Conservation (phyloP, 148 eudicot species). For the Cornus florida region DNA sequence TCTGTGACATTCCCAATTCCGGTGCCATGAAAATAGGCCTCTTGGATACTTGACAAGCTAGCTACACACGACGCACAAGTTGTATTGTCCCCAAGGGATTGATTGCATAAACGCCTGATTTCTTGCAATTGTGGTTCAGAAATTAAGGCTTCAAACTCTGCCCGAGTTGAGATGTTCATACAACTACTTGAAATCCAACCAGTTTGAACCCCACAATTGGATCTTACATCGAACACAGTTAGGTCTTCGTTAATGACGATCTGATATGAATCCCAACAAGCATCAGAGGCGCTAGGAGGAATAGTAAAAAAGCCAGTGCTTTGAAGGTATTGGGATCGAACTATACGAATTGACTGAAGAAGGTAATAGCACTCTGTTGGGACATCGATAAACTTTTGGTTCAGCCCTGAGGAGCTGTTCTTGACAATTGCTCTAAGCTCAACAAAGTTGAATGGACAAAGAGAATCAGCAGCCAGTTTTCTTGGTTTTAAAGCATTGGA, state of each 20-base stretch:
- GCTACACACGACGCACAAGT: neutral
- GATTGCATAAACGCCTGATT: neutral
- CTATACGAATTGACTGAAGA: neutral
- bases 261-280: neutral
- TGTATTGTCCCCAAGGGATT: neutral
- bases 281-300: neutral
- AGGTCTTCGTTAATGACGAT: neutral
- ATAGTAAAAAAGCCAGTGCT: neutral
- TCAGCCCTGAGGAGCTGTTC: neutral
- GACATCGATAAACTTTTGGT: neutral
- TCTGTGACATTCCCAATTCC: neutral
- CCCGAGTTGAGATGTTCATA: neutral
- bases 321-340: neutral
- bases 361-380: neutral
- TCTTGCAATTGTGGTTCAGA: neutral
- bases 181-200: neutral
- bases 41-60: neutral
- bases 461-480: neutral
- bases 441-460: neutral
- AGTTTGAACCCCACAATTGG: neutral
- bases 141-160: neutral
- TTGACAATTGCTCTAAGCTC: neutral
- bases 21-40: neutral
- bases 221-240: neutral
- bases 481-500: neutral